Evolutionary conservation across 495 filamentous ascomycete species (phyloP).

Genomic region (Sabuloglossum arenarium): DNA sequence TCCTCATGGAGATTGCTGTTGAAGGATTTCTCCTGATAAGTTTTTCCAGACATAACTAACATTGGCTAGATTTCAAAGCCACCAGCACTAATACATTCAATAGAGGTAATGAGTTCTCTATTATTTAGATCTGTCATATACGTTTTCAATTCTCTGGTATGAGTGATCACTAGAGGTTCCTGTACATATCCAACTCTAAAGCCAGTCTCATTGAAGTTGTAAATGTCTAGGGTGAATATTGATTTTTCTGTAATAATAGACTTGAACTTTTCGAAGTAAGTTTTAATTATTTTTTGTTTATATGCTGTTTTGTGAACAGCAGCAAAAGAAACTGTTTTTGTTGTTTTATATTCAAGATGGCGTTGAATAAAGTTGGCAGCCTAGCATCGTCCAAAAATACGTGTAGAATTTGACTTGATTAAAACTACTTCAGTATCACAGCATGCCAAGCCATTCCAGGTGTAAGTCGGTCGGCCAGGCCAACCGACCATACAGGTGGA

Average conservation of each 20-base stretch:
- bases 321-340: too few species aligned
- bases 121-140: background rate
- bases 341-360: too few species aligned
- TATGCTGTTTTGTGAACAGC: background rate
- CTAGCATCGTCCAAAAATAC: background rate
- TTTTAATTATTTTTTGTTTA: background rate
- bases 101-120: conserved; percentile 4
- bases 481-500: too few species aligned
- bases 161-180: background rate
- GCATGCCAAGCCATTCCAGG: too few species aligned
- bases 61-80: background rate
- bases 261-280: conserved; percentile 1
- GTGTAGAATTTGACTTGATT: conserved; percentile 1
- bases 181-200: conserved; percentile 2
- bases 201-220: conserved; percentile 6
- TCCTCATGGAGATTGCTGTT: background rate
- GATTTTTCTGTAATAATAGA: background rate
- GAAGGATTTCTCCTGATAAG: background rate
- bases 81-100: conserved; percentile 4
- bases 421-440: too few species aligned
- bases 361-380: background rate
- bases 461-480: too few species aligned
- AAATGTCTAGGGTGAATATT: conserved; percentile 3
- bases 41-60: background rate
- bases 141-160: background rate